phyloP scores from a whole-genome alignment of 176 grass and related monocot genomes.

The Carex littledalei region DNA sequence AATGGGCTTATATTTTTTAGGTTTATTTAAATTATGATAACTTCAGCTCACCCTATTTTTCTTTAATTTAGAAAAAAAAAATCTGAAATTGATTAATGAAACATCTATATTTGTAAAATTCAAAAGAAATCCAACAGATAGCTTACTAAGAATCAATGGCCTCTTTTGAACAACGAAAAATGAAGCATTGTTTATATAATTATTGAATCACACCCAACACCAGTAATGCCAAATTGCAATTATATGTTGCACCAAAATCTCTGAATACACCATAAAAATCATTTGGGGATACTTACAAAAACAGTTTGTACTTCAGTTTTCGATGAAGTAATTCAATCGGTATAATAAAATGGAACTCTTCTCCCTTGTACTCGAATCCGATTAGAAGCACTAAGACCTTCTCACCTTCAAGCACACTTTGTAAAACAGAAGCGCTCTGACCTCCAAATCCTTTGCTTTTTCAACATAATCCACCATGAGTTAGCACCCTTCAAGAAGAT shows the following conservation, averaged over 20 bases:
- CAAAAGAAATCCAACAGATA: background rate
- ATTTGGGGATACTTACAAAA: conserved; percentile 11
- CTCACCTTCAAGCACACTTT: background rate
- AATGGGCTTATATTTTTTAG: background rate
- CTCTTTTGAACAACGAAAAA: background rate
- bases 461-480: background rate
- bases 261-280: background rate
- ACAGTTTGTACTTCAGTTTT: background rate
- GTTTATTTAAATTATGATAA: background rate
- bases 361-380: background rate
- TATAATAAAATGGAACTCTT: background rate
- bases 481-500: background rate
- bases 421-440: background rate
- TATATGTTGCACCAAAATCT: background rate
- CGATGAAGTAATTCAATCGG: background rate
- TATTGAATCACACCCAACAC: background rate
- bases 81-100: background rate
- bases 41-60: background rate
- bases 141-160: background rate
- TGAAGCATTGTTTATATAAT: background rate
- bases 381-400: background rate
- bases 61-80: background rate
- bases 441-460: background rate
- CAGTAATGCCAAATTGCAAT: background rate
- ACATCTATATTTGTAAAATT: background rate